phyloP scores from a whole-genome alignment of 345 rosid genomes.

The Pistacia integerrima region DNA sequence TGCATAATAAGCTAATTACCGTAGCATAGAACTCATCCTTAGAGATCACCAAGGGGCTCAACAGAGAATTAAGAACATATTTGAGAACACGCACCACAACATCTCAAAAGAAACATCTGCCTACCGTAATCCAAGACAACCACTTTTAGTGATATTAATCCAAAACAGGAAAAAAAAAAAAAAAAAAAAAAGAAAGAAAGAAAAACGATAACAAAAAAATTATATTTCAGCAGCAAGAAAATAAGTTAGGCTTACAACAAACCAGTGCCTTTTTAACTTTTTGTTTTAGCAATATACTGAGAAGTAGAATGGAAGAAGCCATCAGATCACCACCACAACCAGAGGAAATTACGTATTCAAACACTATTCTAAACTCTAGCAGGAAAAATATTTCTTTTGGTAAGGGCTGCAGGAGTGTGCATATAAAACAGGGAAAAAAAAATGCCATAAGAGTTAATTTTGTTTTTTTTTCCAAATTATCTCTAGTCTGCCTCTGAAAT shows the following conservation, averaged over 20 bases:
- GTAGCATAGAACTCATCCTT: neutral
- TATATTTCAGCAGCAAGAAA: neutral
- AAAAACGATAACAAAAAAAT: neutral
- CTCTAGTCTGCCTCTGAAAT: neutral
- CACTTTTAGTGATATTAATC: neutral
- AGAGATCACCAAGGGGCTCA: slow-evolving; percentile 4
- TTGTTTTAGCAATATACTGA: neutral
- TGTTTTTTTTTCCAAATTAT: neutral
- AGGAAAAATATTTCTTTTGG: neutral
- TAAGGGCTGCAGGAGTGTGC: neutral
- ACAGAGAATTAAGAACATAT: neutral
- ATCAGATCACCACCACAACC: neutral
- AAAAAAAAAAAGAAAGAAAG: no score
- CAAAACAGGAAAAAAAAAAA: neutral
- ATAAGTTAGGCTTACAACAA: neutral
- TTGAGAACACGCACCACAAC: neutral
- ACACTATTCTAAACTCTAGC: neutral
- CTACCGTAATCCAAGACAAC: neutral
- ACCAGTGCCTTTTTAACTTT: neutral
- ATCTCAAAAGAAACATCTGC: neutral
- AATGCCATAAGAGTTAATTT: neutral
- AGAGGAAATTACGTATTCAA: neutral
- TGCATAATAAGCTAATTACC: slow-evolving; percentile 10
- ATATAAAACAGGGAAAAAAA: neutral
- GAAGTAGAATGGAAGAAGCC: neutral